These are phyloP conservation scores for Penicillium crustosum DNA, from an alignment of 2,329 filamentous ascomycete genomes.

Conservation along the genomic window DNA sequence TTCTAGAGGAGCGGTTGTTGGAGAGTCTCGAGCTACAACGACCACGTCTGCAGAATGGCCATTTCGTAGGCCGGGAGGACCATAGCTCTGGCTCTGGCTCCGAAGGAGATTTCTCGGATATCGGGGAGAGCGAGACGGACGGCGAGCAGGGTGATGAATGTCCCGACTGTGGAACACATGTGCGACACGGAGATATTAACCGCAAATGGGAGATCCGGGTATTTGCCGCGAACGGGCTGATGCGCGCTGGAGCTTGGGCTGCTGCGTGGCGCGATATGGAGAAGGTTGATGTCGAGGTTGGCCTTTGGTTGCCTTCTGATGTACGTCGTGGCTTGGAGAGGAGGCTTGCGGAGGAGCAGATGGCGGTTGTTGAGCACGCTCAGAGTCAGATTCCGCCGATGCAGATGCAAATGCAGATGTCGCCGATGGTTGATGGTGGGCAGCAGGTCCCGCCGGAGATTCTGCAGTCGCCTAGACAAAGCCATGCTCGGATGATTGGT, in stretches of 20 bases:
- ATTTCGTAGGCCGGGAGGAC: constrained; percentile 51
- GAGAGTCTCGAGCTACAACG: constrained; percentile 59
- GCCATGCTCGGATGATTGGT: constrained; percentile 9
- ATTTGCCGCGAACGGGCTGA: constrained; percentile 91
- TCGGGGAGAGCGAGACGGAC: constrained; percentile 38
- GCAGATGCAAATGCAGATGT: constrained; percentile 1
- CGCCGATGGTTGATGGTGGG: neutral
- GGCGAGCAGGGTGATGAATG: constrained; percentile 47
- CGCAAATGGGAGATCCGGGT: constrained; percentile 70
- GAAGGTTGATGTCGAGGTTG: constrained; percentile 90
- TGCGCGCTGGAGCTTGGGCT: constrained; percentile 87
- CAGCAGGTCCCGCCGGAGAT: neutral
- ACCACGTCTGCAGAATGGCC: constrained; percentile 58
- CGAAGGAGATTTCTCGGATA: constrained; percentile 28
- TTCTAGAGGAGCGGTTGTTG: constrained; percentile 61
- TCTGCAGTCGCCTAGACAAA: constrained; percentile 10
- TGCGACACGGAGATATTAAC: constrained; percentile 49
- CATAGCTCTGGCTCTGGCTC: constrained; percentile 19
- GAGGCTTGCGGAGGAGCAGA: constrained; percentile 44
- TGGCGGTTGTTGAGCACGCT: constrained; percentile 18
- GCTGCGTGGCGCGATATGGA: constrained; percentile 99
- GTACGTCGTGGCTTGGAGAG: constrained; percentile 52
- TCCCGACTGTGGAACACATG: constrained; percentile 50
- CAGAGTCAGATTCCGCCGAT: constrained; percentile 12
- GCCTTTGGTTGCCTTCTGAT: constrained; percentile 63